phyloP scores from a whole-genome alignment of 2,329 filamentous ascomycete species.

The Bimuria novae-zelandiae region DNA sequence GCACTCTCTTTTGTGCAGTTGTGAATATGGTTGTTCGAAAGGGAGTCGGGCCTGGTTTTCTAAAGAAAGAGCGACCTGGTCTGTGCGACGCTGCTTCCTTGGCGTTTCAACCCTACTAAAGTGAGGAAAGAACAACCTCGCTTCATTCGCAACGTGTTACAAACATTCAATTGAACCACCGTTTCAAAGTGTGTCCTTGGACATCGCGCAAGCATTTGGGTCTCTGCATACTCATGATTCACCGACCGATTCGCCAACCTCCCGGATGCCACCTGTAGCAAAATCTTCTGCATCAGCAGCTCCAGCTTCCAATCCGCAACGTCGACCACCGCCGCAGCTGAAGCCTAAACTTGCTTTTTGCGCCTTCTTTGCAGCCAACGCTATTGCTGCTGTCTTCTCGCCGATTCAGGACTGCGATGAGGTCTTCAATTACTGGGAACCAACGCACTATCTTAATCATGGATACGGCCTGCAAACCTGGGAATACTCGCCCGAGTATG shows the following conservation, averaged over 20 bases:
- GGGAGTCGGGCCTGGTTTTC: conserved; percentile 28
- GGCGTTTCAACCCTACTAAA: conserved; percentile 29
- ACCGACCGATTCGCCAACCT: not conserved
- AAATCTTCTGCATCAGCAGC: conserved; percentile 1
- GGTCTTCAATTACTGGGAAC: conserved; percentile 99
- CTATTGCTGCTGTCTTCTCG: conserved; percentile 77
- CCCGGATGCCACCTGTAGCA: not conserved
- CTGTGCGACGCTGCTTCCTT: conserved; percentile 22
- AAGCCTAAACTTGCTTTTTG: conserved; percentile 79
- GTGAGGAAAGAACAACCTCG: no score
- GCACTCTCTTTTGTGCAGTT: conserved; percentile 32
- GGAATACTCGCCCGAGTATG: conserved; percentile 96
- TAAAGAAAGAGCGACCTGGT: conserved; percentile 15
- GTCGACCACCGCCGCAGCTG: conserved; percentile 52
- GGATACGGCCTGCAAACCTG: conserved; percentile 95
- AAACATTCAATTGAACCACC: no score
- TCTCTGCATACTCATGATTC: not conserved
- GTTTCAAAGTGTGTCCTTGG: no score
- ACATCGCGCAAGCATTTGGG: no score
- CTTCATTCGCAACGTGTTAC: not conserved
- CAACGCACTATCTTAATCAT: conserved; percentile 89
- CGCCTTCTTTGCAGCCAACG: conserved; percentile 73
- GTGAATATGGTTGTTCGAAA: conserved; percentile 26
- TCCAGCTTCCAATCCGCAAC: not conserved
- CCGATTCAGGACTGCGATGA: conserved; percentile 99